These are phyloP conservation scores for Sherardia arvensis DNA, from an alignment of 257 asterid species.

Conservation along the genomic window DNA sequence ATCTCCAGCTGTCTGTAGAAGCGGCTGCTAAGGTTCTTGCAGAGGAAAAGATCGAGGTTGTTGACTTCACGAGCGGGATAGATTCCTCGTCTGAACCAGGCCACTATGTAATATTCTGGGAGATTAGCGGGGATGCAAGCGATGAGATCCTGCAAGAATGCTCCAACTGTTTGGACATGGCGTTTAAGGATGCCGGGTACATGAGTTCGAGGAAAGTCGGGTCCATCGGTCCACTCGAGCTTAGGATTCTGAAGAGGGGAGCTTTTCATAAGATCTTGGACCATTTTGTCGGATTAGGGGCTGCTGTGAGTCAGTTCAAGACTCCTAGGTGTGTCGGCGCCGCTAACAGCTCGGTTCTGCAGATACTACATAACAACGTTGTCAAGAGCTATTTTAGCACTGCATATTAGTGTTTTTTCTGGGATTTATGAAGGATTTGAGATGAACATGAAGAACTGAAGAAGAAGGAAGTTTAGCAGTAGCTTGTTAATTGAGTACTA, in stretches of 20 bases:
- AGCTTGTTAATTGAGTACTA: not conserved
- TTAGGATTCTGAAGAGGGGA: constrained; percentile 53
- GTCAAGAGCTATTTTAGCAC: constrained; percentile 66
- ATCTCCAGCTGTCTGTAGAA: constrained; percentile 73
- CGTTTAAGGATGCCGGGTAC: constrained; percentile 80
- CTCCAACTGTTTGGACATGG: constrained; percentile 74
- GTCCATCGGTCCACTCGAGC: constrained; percentile 69
- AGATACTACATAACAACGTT: constrained; percentile 43
- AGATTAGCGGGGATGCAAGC: constrained; percentile 46
- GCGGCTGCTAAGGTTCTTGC: constrained; percentile 50
- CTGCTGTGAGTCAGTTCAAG: constrained; percentile 97
- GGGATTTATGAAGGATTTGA: not conserved
- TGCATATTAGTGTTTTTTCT: constrained; percentile 27
- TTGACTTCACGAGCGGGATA: constrained; percentile 81
- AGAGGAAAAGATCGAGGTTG: constrained; percentile 55
- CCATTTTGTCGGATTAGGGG: constrained; percentile 79
- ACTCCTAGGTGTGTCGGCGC: constrained; percentile 85
- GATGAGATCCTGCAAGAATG: constrained; percentile 53
- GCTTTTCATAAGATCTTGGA: constrained; percentile 85
- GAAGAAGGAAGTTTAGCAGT: not conserved
- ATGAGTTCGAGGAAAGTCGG: constrained; percentile 54
- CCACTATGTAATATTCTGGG: constrained; percentile 84
- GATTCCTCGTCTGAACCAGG: constrained; percentile 53
- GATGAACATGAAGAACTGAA: too few relatives aligned
- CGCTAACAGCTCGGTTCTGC: constrained; percentile 40